A percentile compares a stretch with the other conserved stretches of the same genome.
Evolutionary conservation across 371 early-diverging fungal genomes (phyloP).

Genomic region (Lichtheimia ornata): DNA sequence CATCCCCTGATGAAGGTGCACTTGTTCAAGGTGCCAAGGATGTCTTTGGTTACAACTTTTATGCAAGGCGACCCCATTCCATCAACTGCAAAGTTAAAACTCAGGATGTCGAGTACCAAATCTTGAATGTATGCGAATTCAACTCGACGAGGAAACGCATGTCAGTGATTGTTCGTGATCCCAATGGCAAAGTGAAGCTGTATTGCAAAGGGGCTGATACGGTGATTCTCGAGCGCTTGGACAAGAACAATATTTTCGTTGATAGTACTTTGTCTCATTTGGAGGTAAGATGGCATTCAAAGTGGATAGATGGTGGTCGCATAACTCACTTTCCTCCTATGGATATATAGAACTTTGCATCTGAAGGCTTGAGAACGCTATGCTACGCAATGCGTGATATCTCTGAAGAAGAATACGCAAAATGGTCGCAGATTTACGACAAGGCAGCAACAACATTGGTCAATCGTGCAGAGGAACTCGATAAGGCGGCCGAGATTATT

Average conservation of each 20-base stretch:
- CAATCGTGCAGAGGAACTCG: conserved; percentile 85
- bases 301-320: neutral
- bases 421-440: conserved; percentile 82
- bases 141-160: conserved; percentile 97
- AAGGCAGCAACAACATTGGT: conserved; percentile 87
- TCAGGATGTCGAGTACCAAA: conserved; percentile 69
- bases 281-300: conserved; percentile 49
- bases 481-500: conserved; percentile 91
- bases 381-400: conserved; percentile 93
- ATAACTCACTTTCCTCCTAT: too few relatives aligned
- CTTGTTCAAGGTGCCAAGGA: conserved; percentile 81
- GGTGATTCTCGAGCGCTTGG: conserved; percentile 93
- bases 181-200: conserved; percentile 88
- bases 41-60: conserved; percentile 63
- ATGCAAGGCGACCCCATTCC: conserved; percentile 85
- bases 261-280: conserved; percentile 74
- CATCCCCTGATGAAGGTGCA: conserved; percentile 91
- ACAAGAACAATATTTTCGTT: conserved; percentile 70
- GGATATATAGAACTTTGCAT: conserved; percentile 75
- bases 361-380: conserved; percentile 90
- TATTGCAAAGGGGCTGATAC: conserved; percentile 99
- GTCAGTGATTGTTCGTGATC: conserved; percentile 86
- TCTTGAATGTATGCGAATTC: conserved; percentile 95
- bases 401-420: conserved; percentile 79
- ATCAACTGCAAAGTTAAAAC: conserved; percentile 75